Evolutionary conservation across 768 basidiomycete species (phyloP).

Genomic region (Lactifluus volemus): DNA sequence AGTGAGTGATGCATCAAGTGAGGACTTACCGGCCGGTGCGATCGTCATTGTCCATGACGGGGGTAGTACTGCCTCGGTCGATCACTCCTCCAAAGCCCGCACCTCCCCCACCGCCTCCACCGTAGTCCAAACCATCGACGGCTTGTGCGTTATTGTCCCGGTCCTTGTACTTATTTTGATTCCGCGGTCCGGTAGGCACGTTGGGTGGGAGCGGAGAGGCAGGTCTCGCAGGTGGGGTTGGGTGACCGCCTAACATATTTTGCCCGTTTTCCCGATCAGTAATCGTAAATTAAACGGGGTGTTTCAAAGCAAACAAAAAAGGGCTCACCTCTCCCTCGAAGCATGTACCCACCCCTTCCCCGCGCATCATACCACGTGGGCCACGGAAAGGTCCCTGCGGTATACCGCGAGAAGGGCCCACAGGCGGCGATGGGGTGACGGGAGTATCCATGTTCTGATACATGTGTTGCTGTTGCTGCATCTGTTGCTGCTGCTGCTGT

Average conservation of each 20-base stretch:
- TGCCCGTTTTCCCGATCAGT: background rate
- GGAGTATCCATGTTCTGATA: slow-evolving; percentile 54
- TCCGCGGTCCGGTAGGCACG: slow-evolving; percentile 81
- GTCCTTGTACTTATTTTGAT: slow-evolving; percentile 88
- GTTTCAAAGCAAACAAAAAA: too few species aligned
- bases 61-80: slow-evolving; percentile 22
- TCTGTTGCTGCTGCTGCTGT: slow-evolving; percentile 26
- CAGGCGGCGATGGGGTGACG: slow-evolving; percentile 40
- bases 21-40: slow-evolving; percentile 17
- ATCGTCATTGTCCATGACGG: slow-evolving; percentile 10
- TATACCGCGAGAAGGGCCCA: slow-evolving; percentile 17
- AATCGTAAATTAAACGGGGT: too few species aligned
- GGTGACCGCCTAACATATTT: slow-evolving; percentile 18
- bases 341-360: slow-evolving; percentile 34
- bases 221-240: slow-evolving; percentile 56
- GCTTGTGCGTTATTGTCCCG: slow-evolving; percentile 78
- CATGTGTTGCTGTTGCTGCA: slow-evolving; percentile 35
- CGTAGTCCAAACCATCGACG: slow-evolving; percentile 85
- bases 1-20: background rate
- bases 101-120: slow-evolving; percentile 35
- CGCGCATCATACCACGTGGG: slow-evolving; percentile 37
- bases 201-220: slow-evolving; percentile 81
- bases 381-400: slow-evolving; percentile 37
- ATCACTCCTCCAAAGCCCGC: slow-evolving; percentile 12
- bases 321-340: slow-evolving; percentile 32